A percentile compares a stretch with the other conserved stretches of the same genome.
Evolutionary conservation across 257 asterid genomes (phyloP).

Genomic region (Ehretia macrophylla): DNA sequence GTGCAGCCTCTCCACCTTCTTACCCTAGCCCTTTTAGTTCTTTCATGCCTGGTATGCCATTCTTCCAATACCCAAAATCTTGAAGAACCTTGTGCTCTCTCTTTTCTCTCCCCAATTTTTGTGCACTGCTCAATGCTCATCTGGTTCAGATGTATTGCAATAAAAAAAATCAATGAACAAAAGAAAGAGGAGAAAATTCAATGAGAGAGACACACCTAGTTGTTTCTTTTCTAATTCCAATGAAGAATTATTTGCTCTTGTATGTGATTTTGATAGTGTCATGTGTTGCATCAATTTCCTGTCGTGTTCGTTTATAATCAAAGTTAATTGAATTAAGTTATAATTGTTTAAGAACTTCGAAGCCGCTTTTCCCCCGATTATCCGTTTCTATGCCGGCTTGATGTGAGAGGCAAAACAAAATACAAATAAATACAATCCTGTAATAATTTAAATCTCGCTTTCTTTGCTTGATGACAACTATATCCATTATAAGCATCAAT

Average conservation of each 20-base stretch:
- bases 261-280: constrained; percentile 15
- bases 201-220: background rate
- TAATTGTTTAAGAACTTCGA: constrained; percentile 30
- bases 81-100: constrained; percentile 14
- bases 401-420: too few species aligned
- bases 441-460: too few species aligned
- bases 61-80: constrained; percentile 42
- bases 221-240: constrained; percentile 30
- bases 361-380: constrained; percentile 33
- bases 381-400: constrained; percentile 36
- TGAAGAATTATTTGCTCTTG: constrained; percentile 41
- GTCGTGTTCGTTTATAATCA: constrained; percentile 11
- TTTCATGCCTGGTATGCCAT: constrained; percentile 36
- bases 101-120: background rate
- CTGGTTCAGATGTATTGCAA: background rate
- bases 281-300: constrained; percentile 15
- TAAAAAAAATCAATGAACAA: background rate
- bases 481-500: too few species aligned
- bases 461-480: too few species aligned
- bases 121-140: constrained; percentile 1
- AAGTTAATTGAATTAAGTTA: background rate
- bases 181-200: background rate
- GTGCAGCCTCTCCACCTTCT: constrained; percentile 18
- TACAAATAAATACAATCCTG: too few species aligned
- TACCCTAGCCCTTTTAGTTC: constrained; percentile 31